Conservation (phyloP, 345 rosid genomes). For the Geranium brycei region DNA sequence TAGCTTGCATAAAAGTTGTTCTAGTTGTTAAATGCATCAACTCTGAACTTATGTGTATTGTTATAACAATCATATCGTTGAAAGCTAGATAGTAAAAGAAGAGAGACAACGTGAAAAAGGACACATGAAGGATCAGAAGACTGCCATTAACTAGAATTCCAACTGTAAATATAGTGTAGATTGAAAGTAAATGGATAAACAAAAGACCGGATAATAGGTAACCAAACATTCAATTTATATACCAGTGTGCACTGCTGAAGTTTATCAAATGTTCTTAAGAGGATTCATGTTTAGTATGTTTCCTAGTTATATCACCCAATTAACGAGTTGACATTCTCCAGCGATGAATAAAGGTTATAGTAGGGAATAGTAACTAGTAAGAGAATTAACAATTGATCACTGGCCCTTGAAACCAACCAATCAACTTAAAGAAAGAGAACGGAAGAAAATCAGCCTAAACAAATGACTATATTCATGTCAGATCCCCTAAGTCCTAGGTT, state of each 20-base stretch:
- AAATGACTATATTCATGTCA: too few relatives aligned
- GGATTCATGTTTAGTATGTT: background rate
- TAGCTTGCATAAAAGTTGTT: background rate
- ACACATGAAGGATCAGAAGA: background rate
- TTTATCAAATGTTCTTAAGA: background rate
- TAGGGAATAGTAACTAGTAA: too few relatives aligned
- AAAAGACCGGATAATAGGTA: background rate
- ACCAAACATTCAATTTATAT: background rate
- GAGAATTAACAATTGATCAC: background rate
- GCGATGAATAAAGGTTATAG: background rate
- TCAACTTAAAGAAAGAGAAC: background rate
- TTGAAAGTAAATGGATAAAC: background rate
- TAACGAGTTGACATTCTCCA: background rate
- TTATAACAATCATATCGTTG: constrained; percentile 1
- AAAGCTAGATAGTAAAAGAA: background rate
- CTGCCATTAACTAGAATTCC: background rate
- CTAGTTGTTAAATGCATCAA: background rate
- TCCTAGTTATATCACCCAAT: background rate
- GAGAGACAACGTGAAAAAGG: background rate
- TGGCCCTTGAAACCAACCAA: background rate
- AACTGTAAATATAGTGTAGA: too few relatives aligned
- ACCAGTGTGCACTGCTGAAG: background rate
- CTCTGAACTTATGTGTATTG: background rate
- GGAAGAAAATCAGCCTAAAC: background rate
- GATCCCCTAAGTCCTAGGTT: background rate